Evolutionary conservation across 352 stramenopile genomes (phyloP).

Genomic region (Globisporangium solare): DNA sequence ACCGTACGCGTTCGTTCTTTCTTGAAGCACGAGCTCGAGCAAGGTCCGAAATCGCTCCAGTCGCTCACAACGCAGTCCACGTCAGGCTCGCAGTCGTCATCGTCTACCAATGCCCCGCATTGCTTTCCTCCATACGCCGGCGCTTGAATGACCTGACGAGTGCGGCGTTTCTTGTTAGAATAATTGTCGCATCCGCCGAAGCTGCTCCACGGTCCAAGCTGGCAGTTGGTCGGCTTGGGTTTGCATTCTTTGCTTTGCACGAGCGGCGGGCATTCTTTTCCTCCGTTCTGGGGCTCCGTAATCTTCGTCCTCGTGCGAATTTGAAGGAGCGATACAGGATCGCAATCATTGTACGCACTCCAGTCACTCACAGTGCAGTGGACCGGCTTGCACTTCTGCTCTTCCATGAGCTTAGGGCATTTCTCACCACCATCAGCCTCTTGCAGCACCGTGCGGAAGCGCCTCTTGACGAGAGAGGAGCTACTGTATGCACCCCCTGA

Average conservation of each 20-base stretch:
- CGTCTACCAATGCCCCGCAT: slow-evolving; percentile 31
- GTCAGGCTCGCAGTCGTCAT: slow-evolving; percentile 27
- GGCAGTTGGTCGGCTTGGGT: slow-evolving; percentile 40
- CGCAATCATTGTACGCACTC: slow-evolving; percentile 30
- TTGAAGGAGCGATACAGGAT: slow-evolving; percentile 16
- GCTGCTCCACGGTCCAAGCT: slow-evolving; percentile 41
- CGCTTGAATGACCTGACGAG: slow-evolving; percentile 26
- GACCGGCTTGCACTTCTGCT: slow-evolving; percentile 33
- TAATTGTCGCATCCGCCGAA: slow-evolving; percentile 37
- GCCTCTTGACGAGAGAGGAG: slow-evolving; percentile 19
- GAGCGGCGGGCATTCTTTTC: slow-evolving; percentile 31
- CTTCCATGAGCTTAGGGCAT: slow-evolving; percentile 41
- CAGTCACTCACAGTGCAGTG: slow-evolving; percentile 38
- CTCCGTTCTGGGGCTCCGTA: slow-evolving; percentile 21
- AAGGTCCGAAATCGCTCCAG: slow-evolving; percentile 37
- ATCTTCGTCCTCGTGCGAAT: slow-evolving; percentile 29
- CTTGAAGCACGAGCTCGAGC: slow-evolving; percentile 26
- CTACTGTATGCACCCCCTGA: neutral
- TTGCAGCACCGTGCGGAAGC: slow-evolving; percentile 35
- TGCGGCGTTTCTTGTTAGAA: slow-evolving; percentile 46
- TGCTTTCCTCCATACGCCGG: slow-evolving; percentile 30
- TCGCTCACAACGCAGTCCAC: slow-evolving; percentile 61
- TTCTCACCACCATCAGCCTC: slow-evolving; percentile 30
- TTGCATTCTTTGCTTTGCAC: slow-evolving; percentile 28
- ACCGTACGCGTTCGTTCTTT: slow-evolving; percentile 36